phyloP scores from a whole-genome alignment of 2,329 filamentous ascomycete species.

The Cladosporium austrohemisphaericum region DNA sequence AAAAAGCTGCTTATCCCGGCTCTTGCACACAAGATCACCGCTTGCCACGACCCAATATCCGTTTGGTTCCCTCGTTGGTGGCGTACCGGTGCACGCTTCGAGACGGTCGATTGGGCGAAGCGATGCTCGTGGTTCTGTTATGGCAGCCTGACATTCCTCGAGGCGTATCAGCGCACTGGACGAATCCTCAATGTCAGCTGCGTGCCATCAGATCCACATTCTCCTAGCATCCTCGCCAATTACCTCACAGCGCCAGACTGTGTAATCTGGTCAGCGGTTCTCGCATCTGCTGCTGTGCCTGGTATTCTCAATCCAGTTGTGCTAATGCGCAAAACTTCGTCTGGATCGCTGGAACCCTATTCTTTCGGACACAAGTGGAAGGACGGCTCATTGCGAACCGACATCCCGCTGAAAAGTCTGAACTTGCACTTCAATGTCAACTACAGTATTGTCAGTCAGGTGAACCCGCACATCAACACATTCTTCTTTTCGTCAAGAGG shows the following conservation, averaged over 20 bases:
- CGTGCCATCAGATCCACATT: slow-evolving; percentile 92
- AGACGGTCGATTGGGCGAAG: slow-evolving; percentile 85
- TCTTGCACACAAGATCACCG: slow-evolving; percentile 77
- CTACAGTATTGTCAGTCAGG: slow-evolving; percentile 82
- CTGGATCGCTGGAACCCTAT: slow-evolving; percentile 78
- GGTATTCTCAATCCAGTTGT: slow-evolving; percentile 95
- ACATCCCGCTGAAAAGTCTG: slow-evolving; percentile 89
- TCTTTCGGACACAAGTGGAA: slow-evolving; percentile 99
- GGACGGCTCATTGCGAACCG: slow-evolving; percentile 87
- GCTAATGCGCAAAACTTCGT: slow-evolving; percentile 77
- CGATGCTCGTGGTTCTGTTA: slow-evolving; percentile 84
- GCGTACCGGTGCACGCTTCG: slow-evolving; percentile 88
- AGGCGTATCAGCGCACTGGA: slow-evolving; percentile 90
- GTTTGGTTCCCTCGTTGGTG: slow-evolving; percentile 85
- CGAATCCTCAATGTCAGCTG: slow-evolving; percentile 94
- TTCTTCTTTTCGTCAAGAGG: slow-evolving; percentile 98
- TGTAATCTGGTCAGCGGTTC: slow-evolving; percentile 94
- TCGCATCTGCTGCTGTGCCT: slow-evolving; percentile 92
- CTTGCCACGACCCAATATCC: slow-evolving; percentile 72
- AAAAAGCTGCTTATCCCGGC: slow-evolving; percentile 80
- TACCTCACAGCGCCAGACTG: slow-evolving; percentile 94
- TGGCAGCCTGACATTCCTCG: slow-evolving; percentile 88
- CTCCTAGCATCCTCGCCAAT: slow-evolving; percentile 86
- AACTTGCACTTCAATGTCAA: slow-evolving; percentile 99
- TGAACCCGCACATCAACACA: slow-evolving; percentile 96